These are phyloP conservation scores for Kurtzmaniella quercitrusa DNA, from an alignment of 1,139 yeast species.

Conservation along the genomic window DNA sequence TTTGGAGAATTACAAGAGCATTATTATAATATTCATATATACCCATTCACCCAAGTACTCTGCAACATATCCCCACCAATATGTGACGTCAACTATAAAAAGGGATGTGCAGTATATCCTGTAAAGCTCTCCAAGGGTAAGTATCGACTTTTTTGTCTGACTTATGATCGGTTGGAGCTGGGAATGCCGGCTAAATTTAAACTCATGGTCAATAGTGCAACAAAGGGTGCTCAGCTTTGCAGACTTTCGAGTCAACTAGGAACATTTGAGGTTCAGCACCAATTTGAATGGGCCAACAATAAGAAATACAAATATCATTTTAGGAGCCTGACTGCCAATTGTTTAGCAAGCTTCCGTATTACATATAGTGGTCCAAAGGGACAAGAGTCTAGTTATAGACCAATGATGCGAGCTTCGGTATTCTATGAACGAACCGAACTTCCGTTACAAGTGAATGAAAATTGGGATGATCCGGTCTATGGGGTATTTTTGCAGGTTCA, in stretches of 20 bases:
- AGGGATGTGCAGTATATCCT: conserved; percentile 14
- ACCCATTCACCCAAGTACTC: conserved; percentile 18
- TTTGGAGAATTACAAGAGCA: conserved; percentile 18
- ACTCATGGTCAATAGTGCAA: conserved; percentile 13
- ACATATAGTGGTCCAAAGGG: neutral
- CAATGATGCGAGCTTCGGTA: conserved; percentile 41
- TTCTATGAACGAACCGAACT: conserved; percentile 25
- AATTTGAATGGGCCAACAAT: conserved; percentile 33
- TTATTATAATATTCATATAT: conserved; percentile 41
- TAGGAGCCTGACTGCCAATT: conserved; percentile 7
- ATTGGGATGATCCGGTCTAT: conserved; percentile 40
- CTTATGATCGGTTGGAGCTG: conserved; percentile 15
- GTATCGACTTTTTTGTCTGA: conserved; percentile 32
- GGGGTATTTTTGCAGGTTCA: conserved; percentile 40
- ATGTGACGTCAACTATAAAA: conserved; percentile 26
- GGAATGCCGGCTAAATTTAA: conserved; percentile 6
- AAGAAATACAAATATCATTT: conserved; percentile 35
- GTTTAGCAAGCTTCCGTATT: neutral
- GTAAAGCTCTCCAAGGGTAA: conserved; percentile 24
- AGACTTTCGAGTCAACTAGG: conserved; percentile 24
- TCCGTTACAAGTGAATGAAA: conserved; percentile 31
- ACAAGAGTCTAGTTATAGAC: conserved; percentile 23
- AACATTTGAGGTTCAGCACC: conserved; percentile 22
- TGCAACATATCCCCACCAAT: conserved; percentile 23
- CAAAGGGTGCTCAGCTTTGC: neutral